phyloP scores from a whole-genome alignment of 257 asterid species.

The Scutellaria barbata region DNA sequence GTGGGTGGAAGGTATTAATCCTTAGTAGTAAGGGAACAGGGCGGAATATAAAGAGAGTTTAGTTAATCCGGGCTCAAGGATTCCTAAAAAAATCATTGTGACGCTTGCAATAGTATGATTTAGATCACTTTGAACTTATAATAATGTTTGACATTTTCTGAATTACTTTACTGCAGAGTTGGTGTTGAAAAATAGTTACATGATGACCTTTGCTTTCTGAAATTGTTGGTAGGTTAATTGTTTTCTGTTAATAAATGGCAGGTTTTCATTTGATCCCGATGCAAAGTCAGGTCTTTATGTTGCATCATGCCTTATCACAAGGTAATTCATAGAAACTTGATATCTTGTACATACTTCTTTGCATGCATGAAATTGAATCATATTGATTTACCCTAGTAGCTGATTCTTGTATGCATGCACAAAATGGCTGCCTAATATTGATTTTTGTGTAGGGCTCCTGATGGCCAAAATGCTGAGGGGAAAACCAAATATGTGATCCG shows the following conservation, averaged over 20 bases:
- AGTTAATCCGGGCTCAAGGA: conserved; percentile 17
- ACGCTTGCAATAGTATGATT: conserved; percentile 4
- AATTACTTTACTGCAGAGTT: conserved; percentile 21
- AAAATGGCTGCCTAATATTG: conserved; percentile 26
- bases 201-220: conserved; percentile 26
- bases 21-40: not conserved
- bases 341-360: conserved; percentile 18
- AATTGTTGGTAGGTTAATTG: conserved; percentile 25
- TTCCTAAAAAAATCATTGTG: not conserved
- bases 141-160: conserved; percentile 5
- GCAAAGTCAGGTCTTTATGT: conserved; percentile 85
- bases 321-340: conserved; percentile 52
- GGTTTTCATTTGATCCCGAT: conserved; percentile 91
- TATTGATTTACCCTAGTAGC: conserved; percentile 2
- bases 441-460: conserved; percentile 71
- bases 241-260: conserved; percentile 41
- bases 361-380: conserved; percentile 24
- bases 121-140: conserved; percentile 2
- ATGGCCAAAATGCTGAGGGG: conserved; percentile 85
- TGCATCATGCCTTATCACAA: conserved; percentile 87
- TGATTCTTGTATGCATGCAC: conserved; percentile 10
- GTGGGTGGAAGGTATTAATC: not conserved
- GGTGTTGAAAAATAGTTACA: conserved; percentile 4
- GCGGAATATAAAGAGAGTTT: not conserved
- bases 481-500: conserved; percentile 84